Base-by-base conservation (phyloP, 2,329 filamentous ascomycete species). In the Curvularia spicifera region DNA sequence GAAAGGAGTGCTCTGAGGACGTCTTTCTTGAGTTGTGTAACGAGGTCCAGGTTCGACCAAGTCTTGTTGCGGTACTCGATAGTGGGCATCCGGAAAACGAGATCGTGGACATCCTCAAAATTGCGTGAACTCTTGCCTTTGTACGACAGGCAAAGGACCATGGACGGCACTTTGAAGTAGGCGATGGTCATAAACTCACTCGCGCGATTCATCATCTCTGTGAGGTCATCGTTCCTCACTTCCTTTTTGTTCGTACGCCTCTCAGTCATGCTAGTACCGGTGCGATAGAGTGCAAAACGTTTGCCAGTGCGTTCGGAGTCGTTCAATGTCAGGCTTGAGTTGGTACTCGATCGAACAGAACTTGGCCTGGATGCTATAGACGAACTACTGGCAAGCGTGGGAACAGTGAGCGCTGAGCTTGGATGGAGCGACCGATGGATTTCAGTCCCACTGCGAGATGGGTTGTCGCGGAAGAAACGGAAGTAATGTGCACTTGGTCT, bases 21-120 rank as follows among this genome's bases (percentile, higher is more conserved):
- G 46, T 96, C 93, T 74, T 93, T 96, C 80, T 99, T 98, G 53
- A 99, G 84, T 13, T 93, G 90, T 47, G 98, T 83, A 0, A 94
- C 93, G 9, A 99, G 86, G 71, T 99, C 95, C 6, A 99, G 85
- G 75, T 98, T 99, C 6, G 93, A 97, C 95, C 95, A 99, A 8
- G 93, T 98, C 82, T 99, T 99, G 83, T 99, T 99, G 63, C 92
- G 88, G 80, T 97, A 98, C 76, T 99, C 95, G 46, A 99, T 88
- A 2, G 91, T 90, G 3, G 95, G 95, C 79, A 99, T 87, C 33
- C 92, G 89, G 85, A 99, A 99, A 48, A 99, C 95, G 67, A 99
- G 96, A 73, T 98, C 90, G 78, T 99, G 94, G 15, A 99, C 90
- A 76, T 99, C 96, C 79, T 97, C 93, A 56, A 99, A 85, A 71